phyloP scores from a whole-genome alignment of 164 flowering plant species.

The Tinospora cordifolia region DNA sequence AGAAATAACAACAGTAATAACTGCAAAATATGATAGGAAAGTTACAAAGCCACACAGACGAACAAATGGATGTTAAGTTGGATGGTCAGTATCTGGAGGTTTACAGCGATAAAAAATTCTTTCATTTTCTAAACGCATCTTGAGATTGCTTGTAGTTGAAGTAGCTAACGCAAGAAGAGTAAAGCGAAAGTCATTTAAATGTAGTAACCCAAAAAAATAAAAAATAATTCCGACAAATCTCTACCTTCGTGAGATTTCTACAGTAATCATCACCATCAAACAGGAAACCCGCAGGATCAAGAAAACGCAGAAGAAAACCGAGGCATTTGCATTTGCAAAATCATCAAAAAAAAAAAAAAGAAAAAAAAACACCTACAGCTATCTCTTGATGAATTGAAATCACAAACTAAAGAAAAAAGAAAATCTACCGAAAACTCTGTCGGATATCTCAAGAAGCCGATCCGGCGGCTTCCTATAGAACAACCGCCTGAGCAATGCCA shows the following conservation, averaged over 20 bases:
- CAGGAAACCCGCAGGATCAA: background rate
- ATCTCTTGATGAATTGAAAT: background rate
- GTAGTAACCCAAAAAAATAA: background rate
- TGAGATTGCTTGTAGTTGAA: background rate
- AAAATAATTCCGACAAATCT: background rate
- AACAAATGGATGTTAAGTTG: background rate
- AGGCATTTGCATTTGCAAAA: background rate
- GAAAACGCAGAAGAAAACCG: too few species aligned
- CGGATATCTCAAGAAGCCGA: conserved; percentile 64
- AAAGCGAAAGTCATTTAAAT: background rate
- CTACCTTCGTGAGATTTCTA: background rate
- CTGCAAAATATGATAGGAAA: background rate
- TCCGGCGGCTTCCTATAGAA: conserved; percentile 84
- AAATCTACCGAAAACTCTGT: conserved; percentile 19
- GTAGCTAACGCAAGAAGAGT: background rate
- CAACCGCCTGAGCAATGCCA: conserved; percentile 88
- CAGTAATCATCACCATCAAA: background rate
- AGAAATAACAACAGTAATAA: background rate
- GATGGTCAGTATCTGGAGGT: background rate
- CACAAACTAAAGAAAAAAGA: too few species aligned
- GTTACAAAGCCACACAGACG: background rate
- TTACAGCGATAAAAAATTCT: background rate
- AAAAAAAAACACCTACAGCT: background rate
- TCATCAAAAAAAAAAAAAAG: background rate
- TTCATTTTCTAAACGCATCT: background rate